Percentiles rank a stretch among this genome's conserved stretches.
These are phyloP conservation scores for Aquilaria malaccensis DNA, from an alignment of 345 rosid genomes.

Conservation along the genomic window DNA sequence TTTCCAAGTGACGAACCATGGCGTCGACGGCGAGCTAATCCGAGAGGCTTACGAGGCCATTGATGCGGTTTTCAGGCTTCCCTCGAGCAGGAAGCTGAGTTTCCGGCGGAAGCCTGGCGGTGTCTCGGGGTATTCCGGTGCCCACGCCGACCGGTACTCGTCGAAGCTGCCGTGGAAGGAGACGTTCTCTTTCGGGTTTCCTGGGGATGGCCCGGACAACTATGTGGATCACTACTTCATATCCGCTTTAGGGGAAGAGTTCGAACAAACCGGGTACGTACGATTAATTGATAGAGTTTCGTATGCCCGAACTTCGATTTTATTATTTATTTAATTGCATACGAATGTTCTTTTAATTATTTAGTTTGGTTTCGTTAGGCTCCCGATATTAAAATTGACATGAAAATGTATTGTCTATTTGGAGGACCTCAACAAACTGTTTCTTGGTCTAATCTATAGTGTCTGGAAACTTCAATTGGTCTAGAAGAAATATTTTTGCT, in stretches of 20 bases:
- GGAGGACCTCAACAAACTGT: no score
- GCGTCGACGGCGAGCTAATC: constrained; percentile 33
- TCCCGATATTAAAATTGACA: no score
- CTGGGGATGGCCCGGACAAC: constrained; percentile 9
- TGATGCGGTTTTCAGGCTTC: constrained; percentile 34
- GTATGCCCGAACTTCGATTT: no score
- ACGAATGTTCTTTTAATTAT: background rate
- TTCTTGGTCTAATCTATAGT: no score
- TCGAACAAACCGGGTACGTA: constrained; percentile 38
- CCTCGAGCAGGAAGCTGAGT: constrained; percentile 32
- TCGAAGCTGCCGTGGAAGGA: constrained; percentile 70
- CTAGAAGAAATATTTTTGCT: no score
- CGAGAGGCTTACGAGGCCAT: constrained; percentile 25
- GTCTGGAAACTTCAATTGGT: no score
- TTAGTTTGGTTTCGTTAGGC: no score
- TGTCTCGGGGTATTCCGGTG: constrained; percentile 40
- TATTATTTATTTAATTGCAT: background rate
- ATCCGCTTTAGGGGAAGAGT: constrained; percentile 36
- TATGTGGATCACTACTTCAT: constrained; percentile 35
- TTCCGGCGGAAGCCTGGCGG: constrained; percentile 26
- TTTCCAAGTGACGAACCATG: constrained; percentile 56
- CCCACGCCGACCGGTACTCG: constrained; percentile 42
- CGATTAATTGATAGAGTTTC: no score
- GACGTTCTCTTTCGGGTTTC: constrained; percentile 36
- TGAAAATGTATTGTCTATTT: no score